Conservation (phyloP, 1,139 yeast species). For the Yamadazyma membranifaciens region DNA sequence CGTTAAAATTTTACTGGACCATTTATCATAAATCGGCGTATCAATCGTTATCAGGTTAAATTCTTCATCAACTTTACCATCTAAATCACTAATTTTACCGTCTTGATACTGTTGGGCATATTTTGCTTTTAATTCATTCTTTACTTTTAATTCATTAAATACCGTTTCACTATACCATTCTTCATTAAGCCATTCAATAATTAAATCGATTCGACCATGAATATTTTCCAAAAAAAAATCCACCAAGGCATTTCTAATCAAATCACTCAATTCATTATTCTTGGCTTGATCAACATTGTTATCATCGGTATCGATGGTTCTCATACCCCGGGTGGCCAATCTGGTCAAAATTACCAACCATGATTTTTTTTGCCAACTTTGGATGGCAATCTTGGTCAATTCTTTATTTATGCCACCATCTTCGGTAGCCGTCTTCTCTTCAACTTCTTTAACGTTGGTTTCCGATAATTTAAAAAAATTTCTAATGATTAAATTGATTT, state of each 20-base stretch:
- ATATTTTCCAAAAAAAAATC: constrained; percentile 74
- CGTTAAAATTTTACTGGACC: constrained; percentile 75
- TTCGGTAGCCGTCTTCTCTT: constrained; percentile 16
- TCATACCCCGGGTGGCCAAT: constrained; percentile 77
- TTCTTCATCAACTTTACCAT: constrained; percentile 10
- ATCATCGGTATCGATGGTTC: constrained; percentile 23
- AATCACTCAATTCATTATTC: constrained; percentile 48
- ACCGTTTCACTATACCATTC: constrained; percentile 85
- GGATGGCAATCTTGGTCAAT: constrained; percentile 54
- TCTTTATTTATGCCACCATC: constrained; percentile 27
- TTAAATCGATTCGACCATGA: constrained; percentile 67
- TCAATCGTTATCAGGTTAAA: constrained; percentile 16
- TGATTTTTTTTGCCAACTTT: constrained; percentile 66
- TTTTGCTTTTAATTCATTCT: constrained; percentile 17
- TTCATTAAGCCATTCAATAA: constrained; percentile 94
- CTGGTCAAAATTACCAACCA: constrained; percentile 80
- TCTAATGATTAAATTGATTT: constrained; percentile 48
- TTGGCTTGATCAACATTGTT: constrained; percentile 18
- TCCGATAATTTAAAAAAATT: constrained; percentile 54
- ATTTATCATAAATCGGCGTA: constrained; percentile 56
- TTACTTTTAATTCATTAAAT: constrained; percentile 26
- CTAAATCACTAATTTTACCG: constrained; percentile 8
- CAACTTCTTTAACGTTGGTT: constrained; percentile 20
- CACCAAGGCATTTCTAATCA: constrained; percentile 68
- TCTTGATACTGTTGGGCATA: constrained; percentile 17